Conservation (phyloP, 495 filamentous ascomycete genomes). For the Xylaria telfairii region DNA sequence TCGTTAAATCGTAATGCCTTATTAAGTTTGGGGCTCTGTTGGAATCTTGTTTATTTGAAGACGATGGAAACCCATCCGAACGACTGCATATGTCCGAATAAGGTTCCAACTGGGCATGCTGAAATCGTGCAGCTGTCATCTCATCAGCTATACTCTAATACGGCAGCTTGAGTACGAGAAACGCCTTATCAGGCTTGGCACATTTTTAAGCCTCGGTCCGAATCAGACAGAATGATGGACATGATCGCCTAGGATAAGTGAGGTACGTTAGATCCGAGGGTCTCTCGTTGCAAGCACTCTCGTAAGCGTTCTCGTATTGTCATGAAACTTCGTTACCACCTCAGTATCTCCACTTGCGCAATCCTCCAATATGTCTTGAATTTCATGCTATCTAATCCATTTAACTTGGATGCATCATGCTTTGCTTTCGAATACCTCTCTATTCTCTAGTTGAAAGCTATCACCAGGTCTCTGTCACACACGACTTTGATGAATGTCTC, state of each 20-base stretch:
- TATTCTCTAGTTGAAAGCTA: not conserved
- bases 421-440: not conserved
- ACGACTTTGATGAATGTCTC: not conserved
- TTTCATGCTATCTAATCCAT: not conserved
- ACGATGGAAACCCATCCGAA: not conserved
- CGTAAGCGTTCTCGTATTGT: constrained; percentile 24
- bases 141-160: not conserved
- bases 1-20: not conserved
- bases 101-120: not conserved
- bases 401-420: constrained; percentile 4
- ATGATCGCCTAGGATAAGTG: not conserved
- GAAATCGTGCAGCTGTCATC: constrained; percentile 9
- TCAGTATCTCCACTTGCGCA: constrained; percentile 1
- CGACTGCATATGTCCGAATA: constrained; percentile 8
- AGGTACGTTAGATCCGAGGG: not conserved
- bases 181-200: not conserved
- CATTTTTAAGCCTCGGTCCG: constrained; percentile 20
- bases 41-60: not conserved
- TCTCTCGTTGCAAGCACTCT: not conserved
- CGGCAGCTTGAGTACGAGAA: constrained; percentile 12
- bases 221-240: constrained; percentile 9
- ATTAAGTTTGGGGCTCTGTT: not conserved
- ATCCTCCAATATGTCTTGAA: not conserved
- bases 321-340: constrained; percentile 8
- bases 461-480: not conserved